These are phyloP conservation scores for Cyberlindnera nakhonratchasimensis DNA, from an alignment of 805 yeast genomes.

Conservation along the genomic window DNA sequence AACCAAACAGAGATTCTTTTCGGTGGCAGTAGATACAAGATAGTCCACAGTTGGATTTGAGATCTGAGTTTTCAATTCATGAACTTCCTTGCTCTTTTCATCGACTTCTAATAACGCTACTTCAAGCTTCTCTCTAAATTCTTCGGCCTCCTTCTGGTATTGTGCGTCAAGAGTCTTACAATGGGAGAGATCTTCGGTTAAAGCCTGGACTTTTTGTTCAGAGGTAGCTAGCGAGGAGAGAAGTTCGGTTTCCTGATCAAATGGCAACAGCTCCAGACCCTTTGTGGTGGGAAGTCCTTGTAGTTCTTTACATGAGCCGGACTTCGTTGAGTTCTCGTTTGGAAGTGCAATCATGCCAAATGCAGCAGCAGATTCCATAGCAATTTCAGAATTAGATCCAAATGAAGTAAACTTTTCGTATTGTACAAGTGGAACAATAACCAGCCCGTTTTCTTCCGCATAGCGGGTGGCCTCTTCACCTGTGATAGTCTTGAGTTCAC, in stretches of 20 bases:
- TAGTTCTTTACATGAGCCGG: slow-evolving; percentile 19
- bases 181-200: slow-evolving; percentile 14
- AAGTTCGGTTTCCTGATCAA: slow-evolving; percentile 1
- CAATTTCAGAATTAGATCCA: slow-evolving; percentile 11
- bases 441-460: slow-evolving; percentile 30
- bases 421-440: slow-evolving; percentile 26
- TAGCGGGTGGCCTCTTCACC: slow-evolving; percentile 29
- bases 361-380: slow-evolving; percentile 18
- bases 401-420: slow-evolving; percentile 8
- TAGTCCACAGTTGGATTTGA: slow-evolving; percentile 32
- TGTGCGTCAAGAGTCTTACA: slow-evolving; percentile 21
- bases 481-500: slow-evolving; percentile 22
- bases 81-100: slow-evolving; percentile 1
- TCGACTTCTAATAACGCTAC: slow-evolving; percentile 9
- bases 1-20: slow-evolving; percentile 23
- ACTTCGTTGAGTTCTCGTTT: slow-evolving; percentile 9
- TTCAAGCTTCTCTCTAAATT: slow-evolving; percentile 21
- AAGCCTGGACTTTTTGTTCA: slow-evolving; percentile 3
- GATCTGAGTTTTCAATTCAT: slow-evolving; percentile 11
- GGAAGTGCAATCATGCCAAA: slow-evolving; percentile 10
- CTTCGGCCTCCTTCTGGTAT: slow-evolving; percentile 22
- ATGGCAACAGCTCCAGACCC: slow-evolving; percentile 3
- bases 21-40: slow-evolving; percentile 29
- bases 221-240: background rate
- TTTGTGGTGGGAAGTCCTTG: slow-evolving; percentile 4